Percentiles rank a stretch among this genome's conserved stretches.
Conservation (phyloP, 148 eudicot species). For the Rhododendron mucronatum region DNA sequence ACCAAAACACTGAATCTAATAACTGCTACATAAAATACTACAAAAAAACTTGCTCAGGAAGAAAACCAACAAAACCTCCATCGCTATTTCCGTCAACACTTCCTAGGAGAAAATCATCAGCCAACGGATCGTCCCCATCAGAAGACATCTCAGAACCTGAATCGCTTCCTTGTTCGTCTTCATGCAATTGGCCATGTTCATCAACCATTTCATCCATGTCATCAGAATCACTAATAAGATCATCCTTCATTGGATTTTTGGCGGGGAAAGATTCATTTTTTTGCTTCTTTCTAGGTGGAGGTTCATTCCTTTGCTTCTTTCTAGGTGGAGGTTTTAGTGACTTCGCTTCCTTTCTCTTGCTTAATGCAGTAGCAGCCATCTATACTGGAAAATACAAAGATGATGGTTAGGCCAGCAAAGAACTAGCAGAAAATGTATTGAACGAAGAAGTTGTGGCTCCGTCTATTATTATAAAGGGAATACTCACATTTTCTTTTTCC, state of each 20-base stretch:
- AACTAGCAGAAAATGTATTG: neutral
- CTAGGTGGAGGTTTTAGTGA: conserved; percentile 19
- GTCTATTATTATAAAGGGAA: neutral
- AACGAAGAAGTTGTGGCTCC: neutral
- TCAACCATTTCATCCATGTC: conserved; percentile 24
- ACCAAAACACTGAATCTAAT: neutral
- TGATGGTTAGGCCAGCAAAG: neutral
- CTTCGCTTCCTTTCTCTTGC: conserved; percentile 31
- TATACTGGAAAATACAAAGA: neutral
- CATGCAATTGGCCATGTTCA: conserved; percentile 12
- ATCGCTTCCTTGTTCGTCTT: conserved; percentile 26
- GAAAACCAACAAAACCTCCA: conserved; percentile 22
- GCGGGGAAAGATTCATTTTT: conserved; percentile 10
- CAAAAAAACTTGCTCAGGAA: no score
- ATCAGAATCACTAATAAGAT: conserved; percentile 34
- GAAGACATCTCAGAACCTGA: conserved; percentile 42
- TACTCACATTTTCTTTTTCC: neutral
- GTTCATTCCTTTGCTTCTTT: conserved; percentile 33
- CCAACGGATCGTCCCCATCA: conserved; percentile 50
- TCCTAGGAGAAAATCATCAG: conserved; percentile 56
- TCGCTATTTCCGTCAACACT: conserved; percentile 56
- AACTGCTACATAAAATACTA: neutral
- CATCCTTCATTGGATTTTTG: conserved; percentile 20
- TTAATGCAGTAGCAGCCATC: conserved; percentile 27
- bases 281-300: neutral